These are phyloP conservation scores for Nephelium lappaceum DNA, from an alignment of 345 rosid species.

Conservation along the genomic window DNA sequence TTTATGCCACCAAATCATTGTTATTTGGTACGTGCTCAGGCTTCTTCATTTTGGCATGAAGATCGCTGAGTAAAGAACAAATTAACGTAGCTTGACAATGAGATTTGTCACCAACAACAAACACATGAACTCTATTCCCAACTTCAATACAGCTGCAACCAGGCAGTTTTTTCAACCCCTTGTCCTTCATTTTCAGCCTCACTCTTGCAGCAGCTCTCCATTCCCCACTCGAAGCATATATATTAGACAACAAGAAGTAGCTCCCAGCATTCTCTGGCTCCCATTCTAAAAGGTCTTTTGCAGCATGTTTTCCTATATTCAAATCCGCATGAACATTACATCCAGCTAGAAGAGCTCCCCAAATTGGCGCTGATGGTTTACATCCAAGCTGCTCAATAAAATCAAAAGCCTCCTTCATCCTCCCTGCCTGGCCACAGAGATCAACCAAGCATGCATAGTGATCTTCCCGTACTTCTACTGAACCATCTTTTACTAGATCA, in stretches of 20 bases:
- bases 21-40: slow-evolving; percentile 1
- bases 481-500: slow-evolving; percentile 47
- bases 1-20: not conserved
- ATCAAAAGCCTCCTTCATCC: slow-evolving; percentile 51
- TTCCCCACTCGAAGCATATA: slow-evolving; percentile 54
- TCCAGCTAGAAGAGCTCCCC: slow-evolving; percentile 73
- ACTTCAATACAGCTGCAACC: slow-evolving; percentile 78
- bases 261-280: slow-evolving; percentile 64
- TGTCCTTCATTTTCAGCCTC: slow-evolving; percentile 62
- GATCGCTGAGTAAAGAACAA: slow-evolving; percentile 38
- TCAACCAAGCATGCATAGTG: slow-evolving; percentile 74
- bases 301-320: slow-evolving; percentile 53
- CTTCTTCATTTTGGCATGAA: slow-evolving; percentile 51
- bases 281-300: slow-evolving; percentile 44
- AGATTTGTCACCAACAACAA: slow-evolving; percentile 59
- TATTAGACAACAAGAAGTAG: slow-evolving; percentile 56
- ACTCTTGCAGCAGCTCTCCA: slow-evolving; percentile 55
- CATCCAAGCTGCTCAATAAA: slow-evolving; percentile 35
- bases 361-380: slow-evolving; percentile 46
- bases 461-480: slow-evolving; percentile 56
- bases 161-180: slow-evolving; percentile 70
- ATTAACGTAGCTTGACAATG: slow-evolving; percentile 42
- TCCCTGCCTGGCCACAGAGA: slow-evolving; percentile 71
- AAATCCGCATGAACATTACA: slow-evolving; percentile 56
- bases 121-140: slow-evolving; percentile 46